Evolutionary conservation across 2,329 filamentous ascomycete genomes (phyloP).

Genomic region (Microthyrium microscopicum): DNA sequence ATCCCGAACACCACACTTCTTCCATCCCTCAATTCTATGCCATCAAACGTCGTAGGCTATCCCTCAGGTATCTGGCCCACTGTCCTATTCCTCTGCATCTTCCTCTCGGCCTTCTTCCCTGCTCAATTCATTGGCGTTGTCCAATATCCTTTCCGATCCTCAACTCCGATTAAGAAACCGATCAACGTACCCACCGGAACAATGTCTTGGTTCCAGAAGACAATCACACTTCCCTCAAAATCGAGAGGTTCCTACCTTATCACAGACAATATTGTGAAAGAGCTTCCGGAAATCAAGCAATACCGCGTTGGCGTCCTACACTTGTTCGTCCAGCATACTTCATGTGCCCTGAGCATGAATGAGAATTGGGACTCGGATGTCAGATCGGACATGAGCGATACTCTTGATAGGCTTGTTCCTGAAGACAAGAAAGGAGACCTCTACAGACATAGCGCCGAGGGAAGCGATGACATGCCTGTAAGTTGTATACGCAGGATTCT

Average conservation of each 20-base stretch:
- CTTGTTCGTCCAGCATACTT: slow-evolving; percentile 91
- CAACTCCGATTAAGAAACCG: slow-evolving; percentile 9
- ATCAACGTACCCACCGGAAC: slow-evolving; percentile 13
- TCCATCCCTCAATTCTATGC: too few relatives aligned
- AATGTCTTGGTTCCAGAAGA: slow-evolving; percentile 71
- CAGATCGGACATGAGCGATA: slow-evolving; percentile 84
- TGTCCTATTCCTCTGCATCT: slow-evolving; percentile 29
- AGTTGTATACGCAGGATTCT: slow-evolving; percentile 13
- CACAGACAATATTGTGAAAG: slow-evolving; percentile 54
- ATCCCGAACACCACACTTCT: too few relatives aligned
- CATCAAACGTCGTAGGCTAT: slow-evolving; percentile 3
- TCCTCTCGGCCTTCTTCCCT: slow-evolving; percentile 35
- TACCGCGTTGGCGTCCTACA: slow-evolving; percentile 81
- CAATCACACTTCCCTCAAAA: slow-evolving; percentile 59
- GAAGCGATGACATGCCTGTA: slow-evolving; percentile 83
- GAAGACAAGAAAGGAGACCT: slow-evolving; percentile 50
- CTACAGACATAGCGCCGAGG: slow-evolving; percentile 79
- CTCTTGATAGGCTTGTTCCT: slow-evolving; percentile 76
- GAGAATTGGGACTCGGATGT: slow-evolving; percentile 84
- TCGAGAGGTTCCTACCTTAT: slow-evolving; percentile 79
- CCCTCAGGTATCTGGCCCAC: slow-evolving; percentile 16
- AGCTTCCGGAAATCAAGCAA: slow-evolving; percentile 60
- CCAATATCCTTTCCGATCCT: slow-evolving; percentile 17
- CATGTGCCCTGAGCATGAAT: slow-evolving; percentile 76
- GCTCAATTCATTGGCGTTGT: slow-evolving; percentile 24